Evolutionary conservation across 2,329 filamentous ascomycete genomes (phyloP), one percentile per base, ranked within the genome.

Genomic region (Magnaporthales sp.): DNA sequence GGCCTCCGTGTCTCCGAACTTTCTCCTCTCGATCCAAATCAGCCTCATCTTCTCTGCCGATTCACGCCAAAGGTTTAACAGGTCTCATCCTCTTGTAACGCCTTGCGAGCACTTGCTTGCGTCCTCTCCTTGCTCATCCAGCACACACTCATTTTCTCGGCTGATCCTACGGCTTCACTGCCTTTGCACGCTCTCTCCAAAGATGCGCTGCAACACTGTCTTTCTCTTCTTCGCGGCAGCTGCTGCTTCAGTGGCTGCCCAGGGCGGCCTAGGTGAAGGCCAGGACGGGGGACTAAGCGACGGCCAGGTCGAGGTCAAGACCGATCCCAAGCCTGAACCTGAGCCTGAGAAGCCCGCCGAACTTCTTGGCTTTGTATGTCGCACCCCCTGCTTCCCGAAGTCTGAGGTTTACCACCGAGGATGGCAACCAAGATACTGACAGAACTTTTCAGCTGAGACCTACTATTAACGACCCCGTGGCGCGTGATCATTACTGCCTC

Each of bases 21-120:
- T 58, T 10, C n/a, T 58, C 54, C 9, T 58, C 24, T 58, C 54
- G 54, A 58, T 58, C 54, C 54, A 58, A 58, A 58, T 58, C 54
- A 58, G 54, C 54, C 54, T 58, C 54, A 46, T 46, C 38, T 46
- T 9, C 38, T 46, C 38, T 46, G 38, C 38, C 8, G 38, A 46
- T 46, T 46, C 38, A 13, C 19, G 19, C 38, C 15, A 46, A 46
- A 46, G 38, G 38, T 46, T 46, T 46, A 46, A 46, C 38, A 46
- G n/a, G 38, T 46, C 38, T 46, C 15, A 58, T 58, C 54, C 54
- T 58, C 54, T 22, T 24, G 24, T 58, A 24, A 58, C 24, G n/a
- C 54, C 54, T 58, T 58, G 54, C 54, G 54, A 58, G 54, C 54
- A 10, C n/a, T 58, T 58, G 54, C 54, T 58, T 58, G 54, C 54